These are phyloP conservation scores for Cyclotella choctawhatcheeana DNA, from an alignment of 108 stramenopile genomes.

Conservation along the genomic window DNA sequence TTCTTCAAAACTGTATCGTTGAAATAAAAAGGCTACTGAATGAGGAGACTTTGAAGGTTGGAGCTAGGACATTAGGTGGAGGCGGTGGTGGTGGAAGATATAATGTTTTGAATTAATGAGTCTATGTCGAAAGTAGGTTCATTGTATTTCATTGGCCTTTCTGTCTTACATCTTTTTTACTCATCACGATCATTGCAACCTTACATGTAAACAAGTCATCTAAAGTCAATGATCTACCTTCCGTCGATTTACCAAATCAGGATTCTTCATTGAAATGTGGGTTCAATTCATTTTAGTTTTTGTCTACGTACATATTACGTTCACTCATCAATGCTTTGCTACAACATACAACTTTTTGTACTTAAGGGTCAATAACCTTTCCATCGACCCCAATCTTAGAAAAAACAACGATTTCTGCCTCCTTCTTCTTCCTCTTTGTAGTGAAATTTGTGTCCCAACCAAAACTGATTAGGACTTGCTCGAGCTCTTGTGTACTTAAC, in stretches of 20 bases:
- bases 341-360: background rate
- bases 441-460: slow-evolving; percentile 14
- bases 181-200: slow-evolving; percentile 1
- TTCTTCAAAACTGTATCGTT: slow-evolving; percentile 75
- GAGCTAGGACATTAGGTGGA: slow-evolving; percentile 46
- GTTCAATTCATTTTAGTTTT: background rate
- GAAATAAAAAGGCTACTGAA: slow-evolving; percentile 92
- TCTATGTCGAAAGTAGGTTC: slow-evolving; percentile 15
- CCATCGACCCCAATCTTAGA: slow-evolving; percentile 12
- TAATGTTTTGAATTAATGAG: slow-evolving; percentile 29
- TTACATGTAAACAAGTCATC: slow-evolving; percentile 9
- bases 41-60: slow-evolving; percentile 90
- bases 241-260: too few species aligned
- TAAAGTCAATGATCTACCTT: too few species aligned
- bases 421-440: slow-evolving; percentile 21
- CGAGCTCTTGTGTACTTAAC: slow-evolving; percentile 28
- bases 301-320: background rate
- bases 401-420: slow-evolving; percentile 11
- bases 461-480: slow-evolving; percentile 6
- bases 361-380: slow-evolving; percentile 18
- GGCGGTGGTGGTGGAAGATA: slow-evolving; percentile 47
- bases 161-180: background rate
- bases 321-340: background rate
- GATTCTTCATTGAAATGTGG: background rate
- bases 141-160: background rate